A percentile compares a stretch with the other conserved stretches of the same genome.
phyloP scores from a whole-genome alignment of 140 eudicot species.

The Stevia rebaudiana region DNA sequence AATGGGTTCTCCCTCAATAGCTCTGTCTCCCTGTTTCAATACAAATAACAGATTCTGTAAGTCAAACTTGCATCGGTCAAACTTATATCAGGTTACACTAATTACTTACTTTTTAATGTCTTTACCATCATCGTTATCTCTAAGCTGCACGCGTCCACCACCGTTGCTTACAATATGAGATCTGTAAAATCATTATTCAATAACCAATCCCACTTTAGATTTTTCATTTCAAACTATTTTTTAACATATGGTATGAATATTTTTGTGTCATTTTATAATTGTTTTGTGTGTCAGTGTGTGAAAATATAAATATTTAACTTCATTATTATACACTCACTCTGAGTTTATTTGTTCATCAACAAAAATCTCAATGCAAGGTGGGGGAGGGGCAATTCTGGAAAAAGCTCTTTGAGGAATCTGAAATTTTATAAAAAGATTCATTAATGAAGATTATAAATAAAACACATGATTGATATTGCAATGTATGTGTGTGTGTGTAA shows the following conservation, averaged over 20 bases:
- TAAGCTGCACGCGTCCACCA: slow-evolving; percentile 51
- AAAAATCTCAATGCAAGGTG: slow-evolving; percentile 69
- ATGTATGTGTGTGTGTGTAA: background rate
- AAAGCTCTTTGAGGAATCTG: slow-evolving; percentile 68
- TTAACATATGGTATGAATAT: too few species aligned
- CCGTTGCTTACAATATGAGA: slow-evolving; percentile 26
- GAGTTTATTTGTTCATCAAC: slow-evolving; percentile 77
- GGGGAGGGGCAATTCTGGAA: slow-evolving; percentile 35
- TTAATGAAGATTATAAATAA: background rate
- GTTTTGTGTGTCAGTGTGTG: background rate
- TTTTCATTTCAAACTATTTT: background rate
- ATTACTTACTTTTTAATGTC: slow-evolving; percentile 69
- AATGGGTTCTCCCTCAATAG: slow-evolving; percentile 73
- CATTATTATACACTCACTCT: slow-evolving; percentile 40
- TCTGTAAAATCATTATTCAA: slow-evolving; percentile 28
- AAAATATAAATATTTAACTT: background rate
- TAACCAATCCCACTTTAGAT: background rate
- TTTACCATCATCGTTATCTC: slow-evolving; percentile 39
- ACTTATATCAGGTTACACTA: background rate
- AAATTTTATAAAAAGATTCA: background rate
- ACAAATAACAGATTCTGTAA: background rate
- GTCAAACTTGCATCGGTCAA: background rate
- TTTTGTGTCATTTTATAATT: background rate
- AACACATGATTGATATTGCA: background rate
- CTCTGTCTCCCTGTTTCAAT: slow-evolving; percentile 67